Evolutionary conservation across 164 flowering plant species (phyloP), one percentile per base, ranked within the genome.

Genomic region (Vitis labrusca): DNA sequence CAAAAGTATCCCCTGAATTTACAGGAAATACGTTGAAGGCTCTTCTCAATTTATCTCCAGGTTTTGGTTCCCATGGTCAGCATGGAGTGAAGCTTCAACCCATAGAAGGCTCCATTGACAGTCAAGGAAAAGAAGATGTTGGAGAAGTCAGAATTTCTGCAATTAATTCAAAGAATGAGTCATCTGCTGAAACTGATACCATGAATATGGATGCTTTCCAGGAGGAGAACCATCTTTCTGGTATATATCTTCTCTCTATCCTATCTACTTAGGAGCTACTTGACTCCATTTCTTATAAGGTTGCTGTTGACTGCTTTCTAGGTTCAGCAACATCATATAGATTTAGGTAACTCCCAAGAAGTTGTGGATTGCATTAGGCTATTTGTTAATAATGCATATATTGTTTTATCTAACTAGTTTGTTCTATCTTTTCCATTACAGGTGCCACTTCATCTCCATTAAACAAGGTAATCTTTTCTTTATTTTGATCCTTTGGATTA

Each of bases 181-280:
- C 89, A 63, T 89, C 95, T n/a, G 86, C 90, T 59, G 94, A 90
- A 59, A 88, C 94, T 59, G 85, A 82, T 71, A 72, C 79, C 27
- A 76, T 89, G 88, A 85, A 80, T 59, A 59, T 81, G 70, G 85
- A 82, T 73, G 51, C 30, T 59, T 73, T 70, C 65, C 74, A 63
- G 71, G 81, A 76, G 59, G 73, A 79, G 50, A 77, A 70, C 62
- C 65, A 69, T 48, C 56, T 59, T 66, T 67, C 77, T 30, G 86
- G 98, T 92, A 82, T 49, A 69, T 63, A 61, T 60, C 44, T 3
- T 52, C 32, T 19, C 56, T 51, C 10, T 64, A 30, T 54, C 52
- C 32, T 10, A 14, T 64, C 14, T 64, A 15, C 14, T 49, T 10
- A 9, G 30, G 55, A 15, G 6, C 10, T 13, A 27, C 9, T 49